Evolutionary conservation across 2,329 filamentous ascomycete genomes (phyloP).

Genomic region (Fusarium caatingaense): DNA sequence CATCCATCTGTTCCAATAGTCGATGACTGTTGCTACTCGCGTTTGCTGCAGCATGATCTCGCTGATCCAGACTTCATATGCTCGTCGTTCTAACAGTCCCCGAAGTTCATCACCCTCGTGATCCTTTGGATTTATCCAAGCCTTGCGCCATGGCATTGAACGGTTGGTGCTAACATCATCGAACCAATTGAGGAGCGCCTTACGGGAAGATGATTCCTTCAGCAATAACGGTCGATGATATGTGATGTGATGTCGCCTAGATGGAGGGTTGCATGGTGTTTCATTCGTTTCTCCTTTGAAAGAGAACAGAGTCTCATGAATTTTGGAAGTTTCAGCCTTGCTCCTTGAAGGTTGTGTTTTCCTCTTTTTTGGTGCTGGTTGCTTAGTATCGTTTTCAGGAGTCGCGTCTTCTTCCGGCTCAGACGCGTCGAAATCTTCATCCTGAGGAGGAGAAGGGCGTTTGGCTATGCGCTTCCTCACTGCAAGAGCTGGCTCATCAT

Average conservation of each 20-base stretch:
- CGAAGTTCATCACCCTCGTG: constrained; percentile 52
- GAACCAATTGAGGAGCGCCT: constrained; percentile 63
- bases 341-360: constrained; percentile 35
- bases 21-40: constrained; percentile 69
- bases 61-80: constrained; percentile 75
- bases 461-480: constrained; percentile 16
- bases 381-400: constrained; percentile 27
- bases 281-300: not conserved
- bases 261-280: constrained; percentile 32
- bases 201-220: constrained; percentile 49
- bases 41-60: constrained; percentile 77
- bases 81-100: constrained; percentile 61
- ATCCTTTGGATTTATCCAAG: constrained; percentile 62
- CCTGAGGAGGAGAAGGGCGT: constrained; percentile 19
- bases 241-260: constrained; percentile 50
- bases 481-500: constrained; percentile 12
- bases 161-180: constrained; percentile 59
- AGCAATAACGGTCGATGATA: constrained; percentile 66
- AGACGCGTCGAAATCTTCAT: constrained; percentile 41
- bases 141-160: constrained; percentile 70
- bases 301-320: constrained; percentile 37
- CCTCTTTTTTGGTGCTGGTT: constrained; percentile 37
- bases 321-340: constrained; percentile 20
- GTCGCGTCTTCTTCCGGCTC: constrained; percentile 41
- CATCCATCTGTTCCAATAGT: constrained; percentile 73